Percentiles rank a stretch among this genome's conserved stretches.
These are phyloP conservation scores for Arthroderma sp. DNA, from an alignment of 2,329 filamentous ascomycete species.

Conservation along the genomic window DNA sequence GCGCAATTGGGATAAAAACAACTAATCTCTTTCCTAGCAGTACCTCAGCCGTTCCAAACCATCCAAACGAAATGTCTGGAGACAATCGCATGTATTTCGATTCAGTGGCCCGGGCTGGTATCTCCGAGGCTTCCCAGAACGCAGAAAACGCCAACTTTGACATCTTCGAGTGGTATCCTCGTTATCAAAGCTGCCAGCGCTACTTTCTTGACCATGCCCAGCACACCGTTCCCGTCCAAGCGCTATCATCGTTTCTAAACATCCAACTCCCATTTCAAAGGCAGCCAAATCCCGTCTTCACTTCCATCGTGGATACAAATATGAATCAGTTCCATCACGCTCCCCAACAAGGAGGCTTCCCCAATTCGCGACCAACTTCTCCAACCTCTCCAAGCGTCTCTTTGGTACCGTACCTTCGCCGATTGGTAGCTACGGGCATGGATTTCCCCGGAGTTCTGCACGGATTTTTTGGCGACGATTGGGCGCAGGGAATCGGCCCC, in stretches of 20 bases:
- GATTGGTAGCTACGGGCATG: slow-evolving; percentile 81
- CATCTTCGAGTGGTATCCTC: slow-evolving; percentile 85
- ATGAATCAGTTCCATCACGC: slow-evolving; percentile 4
- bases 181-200: slow-evolving; percentile 75
- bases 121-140: slow-evolving; percentile 23
- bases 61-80: slow-evolving; percentile 4
- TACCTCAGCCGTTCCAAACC: neutral
- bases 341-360: slow-evolving; percentile 32
- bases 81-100: slow-evolving; percentile 18
- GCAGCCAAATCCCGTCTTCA: slow-evolving; percentile 34
- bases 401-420: slow-evolving; percentile 76
- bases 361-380: slow-evolving; percentile 21
- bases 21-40: too few relatives aligned
- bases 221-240: slow-evolving; percentile 68
- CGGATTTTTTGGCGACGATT: slow-evolving; percentile 94
- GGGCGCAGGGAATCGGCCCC: slow-evolving; percentile 63
- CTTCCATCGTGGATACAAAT: slow-evolving; percentile 23
- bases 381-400: slow-evolving; percentile 41
- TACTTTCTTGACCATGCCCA: slow-evolving; percentile 91
- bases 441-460: slow-evolving; percentile 77
- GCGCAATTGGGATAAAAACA: too few relatives aligned
- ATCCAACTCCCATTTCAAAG: slow-evolving; percentile 81
- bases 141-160: slow-evolving; percentile 36
- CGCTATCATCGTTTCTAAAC: slow-evolving; percentile 80
- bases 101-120: slow-evolving; percentile 24